These are phyloP conservation scores for Huntiella omanensis DNA, from an alignment of 2,329 filamentous ascomycete genomes.

Conservation along the genomic window DNA sequence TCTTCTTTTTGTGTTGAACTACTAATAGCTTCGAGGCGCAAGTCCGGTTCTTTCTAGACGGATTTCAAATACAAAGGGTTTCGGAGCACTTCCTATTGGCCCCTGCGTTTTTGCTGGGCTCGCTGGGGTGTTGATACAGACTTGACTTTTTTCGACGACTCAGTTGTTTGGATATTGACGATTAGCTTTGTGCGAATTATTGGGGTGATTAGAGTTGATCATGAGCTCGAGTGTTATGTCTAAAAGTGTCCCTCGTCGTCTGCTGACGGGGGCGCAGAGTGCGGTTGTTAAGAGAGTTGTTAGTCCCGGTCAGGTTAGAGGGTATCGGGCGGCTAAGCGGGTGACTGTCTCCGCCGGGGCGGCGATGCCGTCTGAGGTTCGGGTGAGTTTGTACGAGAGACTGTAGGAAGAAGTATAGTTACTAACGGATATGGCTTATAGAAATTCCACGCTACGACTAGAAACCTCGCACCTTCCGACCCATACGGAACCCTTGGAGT, in stretches of 20 bases:
- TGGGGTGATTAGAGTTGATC: constrained; percentile 12
- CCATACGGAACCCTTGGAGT: constrained; percentile 82
- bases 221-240: constrained; percentile 31
- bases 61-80: background rate
- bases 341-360: background rate
- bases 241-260: constrained; percentile 28
- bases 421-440: constrained; percentile 14
- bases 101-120: background rate
- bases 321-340: too few relatives aligned
- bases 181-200: background rate
- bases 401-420: background rate
- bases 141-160: background rate
- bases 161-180: background rate
- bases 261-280: constrained; percentile 24
- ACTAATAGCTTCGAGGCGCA: too few relatives aligned
- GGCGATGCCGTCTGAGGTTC: background rate
- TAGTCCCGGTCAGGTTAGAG: constrained; percentile 12
- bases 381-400: constrained; percentile 5
- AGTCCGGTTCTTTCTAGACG: too few relatives aligned
- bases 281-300: constrained; percentile 22
- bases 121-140: background rate
- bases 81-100: background rate
- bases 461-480: constrained; percentile 41
- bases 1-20: too few relatives aligned
- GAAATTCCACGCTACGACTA: constrained; percentile 42